phyloP scores from a whole-genome alignment of 2,329 filamentous ascomycete species.

The Colletotrichum camelliae region DNA sequence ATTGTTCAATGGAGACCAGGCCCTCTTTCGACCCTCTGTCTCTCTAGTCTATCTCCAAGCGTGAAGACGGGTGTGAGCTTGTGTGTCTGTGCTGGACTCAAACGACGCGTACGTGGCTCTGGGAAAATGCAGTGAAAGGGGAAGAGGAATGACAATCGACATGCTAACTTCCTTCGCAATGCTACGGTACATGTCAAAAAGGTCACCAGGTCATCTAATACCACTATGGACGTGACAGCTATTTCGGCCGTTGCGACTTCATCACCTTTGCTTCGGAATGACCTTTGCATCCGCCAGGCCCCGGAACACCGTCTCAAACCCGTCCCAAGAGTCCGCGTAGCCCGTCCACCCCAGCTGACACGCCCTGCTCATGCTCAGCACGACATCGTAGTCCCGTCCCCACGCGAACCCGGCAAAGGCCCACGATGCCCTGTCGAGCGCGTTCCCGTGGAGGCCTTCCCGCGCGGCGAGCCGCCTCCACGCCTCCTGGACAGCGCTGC shows the following conservation, averaged over 20 bases:
- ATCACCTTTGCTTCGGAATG: slow-evolving; percentile 20
- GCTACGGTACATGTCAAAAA: background rate
- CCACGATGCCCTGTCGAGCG: slow-evolving; percentile 46
- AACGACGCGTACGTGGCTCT: background rate
- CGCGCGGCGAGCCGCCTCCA: slow-evolving; percentile 44
- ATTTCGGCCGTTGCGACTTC: background rate
- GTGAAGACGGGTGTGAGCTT: background rate
- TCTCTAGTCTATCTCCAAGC: background rate
- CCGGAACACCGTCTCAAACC: slow-evolving; percentile 27
- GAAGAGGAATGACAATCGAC: background rate
- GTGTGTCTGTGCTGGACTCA: background rate
- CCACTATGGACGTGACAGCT: background rate
- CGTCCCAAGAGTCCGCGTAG: slow-evolving; percentile 25
- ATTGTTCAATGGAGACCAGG: background rate
- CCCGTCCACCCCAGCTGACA: slow-evolving; percentile 46
- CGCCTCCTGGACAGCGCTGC: slow-evolving; percentile 39
- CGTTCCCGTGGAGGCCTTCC: slow-evolving; percentile 38
- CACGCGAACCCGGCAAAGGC: slow-evolving; percentile 47
- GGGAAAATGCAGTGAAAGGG: background rate
- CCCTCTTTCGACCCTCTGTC: background rate
- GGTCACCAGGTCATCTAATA: background rate
- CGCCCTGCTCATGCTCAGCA: slow-evolving; percentile 49
- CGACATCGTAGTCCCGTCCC: slow-evolving; percentile 43
- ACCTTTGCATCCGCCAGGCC: slow-evolving; percentile 30
- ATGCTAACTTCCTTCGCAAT: background rate